Evolutionary conservation across 1,139 yeast species (phyloP).

Genomic region (Blastobotrys buckinghamii): DNA sequence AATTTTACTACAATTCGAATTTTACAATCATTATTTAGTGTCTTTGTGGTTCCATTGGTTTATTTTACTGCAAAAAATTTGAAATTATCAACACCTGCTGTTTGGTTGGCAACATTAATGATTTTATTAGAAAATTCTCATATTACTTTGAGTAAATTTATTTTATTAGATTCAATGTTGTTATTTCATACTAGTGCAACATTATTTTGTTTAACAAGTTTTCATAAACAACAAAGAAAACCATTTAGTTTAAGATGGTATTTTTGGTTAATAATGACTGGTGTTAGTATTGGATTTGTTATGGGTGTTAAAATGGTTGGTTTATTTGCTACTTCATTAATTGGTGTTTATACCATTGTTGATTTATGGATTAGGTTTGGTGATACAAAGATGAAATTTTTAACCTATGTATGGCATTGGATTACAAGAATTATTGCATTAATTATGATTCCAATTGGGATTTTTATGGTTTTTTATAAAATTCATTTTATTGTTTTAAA

Average conservation of each 20-base stretch:
- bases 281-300: conserved; percentile 84
- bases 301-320: conserved; percentile 93
- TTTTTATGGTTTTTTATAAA: conserved; percentile 69
- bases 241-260: conserved; percentile 84
- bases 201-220: conserved; percentile 67
- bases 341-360: conserved; percentile 76
- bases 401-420: conserved; percentile 63
- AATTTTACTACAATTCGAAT: conserved; percentile 90
- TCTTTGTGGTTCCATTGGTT: conserved; percentile 87
- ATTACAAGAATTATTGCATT: conserved; percentile 54
- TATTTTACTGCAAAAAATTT: conserved; percentile 86
- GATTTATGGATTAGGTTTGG: conserved; percentile 66
- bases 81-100: conserved; percentile 72
- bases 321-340: conserved; percentile 70
- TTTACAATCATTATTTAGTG: conserved; percentile 87
- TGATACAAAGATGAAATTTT: conserved; percentile 40
- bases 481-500: conserved; percentile 70
- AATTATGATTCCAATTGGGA: conserved; percentile 64
- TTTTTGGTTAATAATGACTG: conserved; percentile 80
- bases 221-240: conserved; percentile 61
- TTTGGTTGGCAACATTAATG: conserved; percentile 86
- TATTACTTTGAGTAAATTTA: conserved; percentile 85
- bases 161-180: conserved; percentile 92
- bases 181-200: conserved; percentile 87
- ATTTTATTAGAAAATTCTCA: conserved; percentile 82